Conservation (phyloP, 106 monocot genomes). For the Acorus gramineus region DNA sequence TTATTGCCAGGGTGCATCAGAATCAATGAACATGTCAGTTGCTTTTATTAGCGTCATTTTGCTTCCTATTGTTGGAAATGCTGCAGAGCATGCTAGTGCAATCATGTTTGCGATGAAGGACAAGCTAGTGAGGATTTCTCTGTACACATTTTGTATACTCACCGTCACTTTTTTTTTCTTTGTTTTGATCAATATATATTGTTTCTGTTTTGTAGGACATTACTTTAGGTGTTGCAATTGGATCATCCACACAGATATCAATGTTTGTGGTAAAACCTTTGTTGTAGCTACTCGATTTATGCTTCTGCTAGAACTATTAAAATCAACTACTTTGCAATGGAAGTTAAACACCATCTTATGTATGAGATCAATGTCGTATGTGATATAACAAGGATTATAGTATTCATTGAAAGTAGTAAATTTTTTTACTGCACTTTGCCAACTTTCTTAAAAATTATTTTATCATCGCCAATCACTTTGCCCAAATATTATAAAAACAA, state of each 20-base stretch:
- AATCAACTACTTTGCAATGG: too few relatives aligned
- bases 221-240: slow-evolving; percentile 90
- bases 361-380: too few relatives aligned
- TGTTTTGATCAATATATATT: not conserved
- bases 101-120: slow-evolving; percentile 97
- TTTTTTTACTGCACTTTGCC: too few relatives aligned
- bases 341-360: too few relatives aligned
- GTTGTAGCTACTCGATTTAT: too few relatives aligned
- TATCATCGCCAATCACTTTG: too few relatives aligned
- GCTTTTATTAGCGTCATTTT: slow-evolving; percentile 93
- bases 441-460: too few relatives aligned
- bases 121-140: slow-evolving; percentile 56
- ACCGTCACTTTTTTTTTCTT: not conserved
- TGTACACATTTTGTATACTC: not conserved
- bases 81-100: slow-evolving; percentile 94
- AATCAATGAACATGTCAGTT: slow-evolving; percentile 70
- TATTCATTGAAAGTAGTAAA: too few relatives aligned
- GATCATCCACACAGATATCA: slow-evolving; percentile 91
- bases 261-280: slow-evolving; percentile 82
- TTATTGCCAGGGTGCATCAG: slow-evolving; percentile 66
- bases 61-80: slow-evolving; percentile 98
- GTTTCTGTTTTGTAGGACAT: slow-evolving; percentile 45
- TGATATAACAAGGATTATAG: too few relatives aligned
- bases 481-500: too few relatives aligned
- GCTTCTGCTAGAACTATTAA: too few relatives aligned